These are phyloP conservation scores for Aspergillus mulundensis DNA, from an alignment of 495 filamentous ascomycete species.

Conservation along the genomic window DNA sequence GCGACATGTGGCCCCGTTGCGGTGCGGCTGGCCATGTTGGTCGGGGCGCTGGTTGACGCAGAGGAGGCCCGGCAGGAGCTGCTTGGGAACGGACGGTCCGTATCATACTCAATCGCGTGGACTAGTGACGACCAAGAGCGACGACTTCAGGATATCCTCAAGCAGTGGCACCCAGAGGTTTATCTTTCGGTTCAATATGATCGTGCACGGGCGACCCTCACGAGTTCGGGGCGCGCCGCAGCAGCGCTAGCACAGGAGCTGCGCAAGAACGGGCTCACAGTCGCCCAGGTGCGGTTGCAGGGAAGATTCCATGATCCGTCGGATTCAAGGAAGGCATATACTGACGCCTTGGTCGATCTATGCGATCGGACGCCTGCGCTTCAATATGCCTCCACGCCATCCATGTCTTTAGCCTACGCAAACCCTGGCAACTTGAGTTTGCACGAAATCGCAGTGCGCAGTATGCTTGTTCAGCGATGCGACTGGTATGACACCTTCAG, in stretches of 20 bases:
- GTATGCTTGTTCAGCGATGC: conserved; percentile 35
- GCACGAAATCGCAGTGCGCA: conserved; percentile 26
- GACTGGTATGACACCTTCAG: conserved; percentile 36
- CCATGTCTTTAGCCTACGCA: conserved; percentile 19
- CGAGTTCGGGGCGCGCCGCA: not conserved
- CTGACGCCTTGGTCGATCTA: not conserved
- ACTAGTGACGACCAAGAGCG: not conserved
- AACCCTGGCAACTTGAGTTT: conserved; percentile 17
- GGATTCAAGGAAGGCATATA: not conserved
- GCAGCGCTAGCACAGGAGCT: not conserved
- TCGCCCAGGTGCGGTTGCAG: not conserved
- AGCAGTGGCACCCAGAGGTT: conserved; percentile 20
- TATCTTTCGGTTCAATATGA: conserved; percentile 46
- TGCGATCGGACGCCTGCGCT: not conserved
- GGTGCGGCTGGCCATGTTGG: conserved; percentile 28
- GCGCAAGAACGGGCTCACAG: not conserved
- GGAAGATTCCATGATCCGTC: conserved; percentile 7
- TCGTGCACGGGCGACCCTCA: conserved; percentile 32
- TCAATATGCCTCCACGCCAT: conserved; percentile 15
- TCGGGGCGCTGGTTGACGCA: conserved; percentile 34
- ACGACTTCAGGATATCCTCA: not conserved
- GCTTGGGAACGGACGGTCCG: not conserved
- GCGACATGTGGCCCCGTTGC: conserved; percentile 26
- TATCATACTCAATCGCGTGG: conserved; percentile 2
- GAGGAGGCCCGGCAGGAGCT: conserved; percentile 19